Evolutionary conservation across 139 green algal genomes (phyloP).

Genomic region (Volvox reticuliferus): DNA sequence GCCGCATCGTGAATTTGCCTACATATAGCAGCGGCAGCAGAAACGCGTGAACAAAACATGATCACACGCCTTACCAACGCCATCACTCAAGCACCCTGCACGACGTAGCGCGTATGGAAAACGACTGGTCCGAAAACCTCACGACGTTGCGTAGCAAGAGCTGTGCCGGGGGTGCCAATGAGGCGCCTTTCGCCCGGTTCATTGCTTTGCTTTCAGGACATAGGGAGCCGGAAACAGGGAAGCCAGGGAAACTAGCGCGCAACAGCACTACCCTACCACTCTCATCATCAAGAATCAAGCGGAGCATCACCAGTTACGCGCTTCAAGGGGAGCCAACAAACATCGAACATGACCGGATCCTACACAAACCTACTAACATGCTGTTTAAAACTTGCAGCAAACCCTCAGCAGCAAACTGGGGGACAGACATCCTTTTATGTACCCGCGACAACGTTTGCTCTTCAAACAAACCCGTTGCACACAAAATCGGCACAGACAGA

Average conservation of each 20-base stretch:
- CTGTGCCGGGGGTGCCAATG: constrained; percentile 33
- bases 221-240: constrained; percentile 5
- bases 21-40: background rate
- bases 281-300: background rate
- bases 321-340: constrained; percentile 17
- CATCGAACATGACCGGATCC: constrained; percentile 28
- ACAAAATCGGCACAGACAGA: background rate
- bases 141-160: constrained; percentile 31
- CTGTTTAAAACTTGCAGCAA: background rate
- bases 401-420: background rate
- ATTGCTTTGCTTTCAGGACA: constrained; percentile 29
- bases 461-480: background rate
- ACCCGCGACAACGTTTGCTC: background rate
- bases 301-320: background rate
- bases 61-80: background rate
- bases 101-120: background rate
- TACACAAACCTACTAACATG: background rate
- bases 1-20: background rate
- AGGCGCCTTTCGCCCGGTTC: constrained; percentile 1
- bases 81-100: background rate
- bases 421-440: background rate
- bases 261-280: background rate
- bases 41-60: background rate
- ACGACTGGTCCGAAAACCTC: constrained; percentile 26
- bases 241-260: constrained; percentile 10